Evolutionary conservation across 352 stramenopile species (phyloP).

Genomic region (Pythium brassicae): DNA sequence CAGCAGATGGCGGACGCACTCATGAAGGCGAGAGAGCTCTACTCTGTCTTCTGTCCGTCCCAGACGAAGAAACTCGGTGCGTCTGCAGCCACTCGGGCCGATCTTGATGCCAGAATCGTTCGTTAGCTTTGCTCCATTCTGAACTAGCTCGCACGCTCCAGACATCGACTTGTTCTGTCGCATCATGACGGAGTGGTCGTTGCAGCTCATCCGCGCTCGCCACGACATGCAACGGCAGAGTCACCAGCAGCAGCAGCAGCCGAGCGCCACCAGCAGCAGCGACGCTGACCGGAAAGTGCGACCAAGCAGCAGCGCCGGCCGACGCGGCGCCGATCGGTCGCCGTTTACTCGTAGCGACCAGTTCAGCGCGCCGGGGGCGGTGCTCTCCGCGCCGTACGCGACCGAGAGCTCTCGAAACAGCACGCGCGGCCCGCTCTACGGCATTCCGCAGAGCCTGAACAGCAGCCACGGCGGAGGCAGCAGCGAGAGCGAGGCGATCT

Average conservation of each 20-base stretch:
- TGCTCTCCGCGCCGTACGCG: constrained; percentile 51
- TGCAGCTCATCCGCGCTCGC: constrained; percentile 46
- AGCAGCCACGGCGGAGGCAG: not conserved
- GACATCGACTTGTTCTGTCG: constrained; percentile 79
- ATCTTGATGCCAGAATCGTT: too few species aligned
- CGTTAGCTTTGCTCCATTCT: not conserved
- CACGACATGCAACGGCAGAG: constrained; percentile 29
- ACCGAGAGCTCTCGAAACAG: constrained; percentile 18
- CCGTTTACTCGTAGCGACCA: constrained; percentile 3
- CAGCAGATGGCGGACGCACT: constrained; percentile 8
- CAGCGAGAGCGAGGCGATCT: constrained; percentile 47
- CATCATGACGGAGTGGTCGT: constrained; percentile 78
- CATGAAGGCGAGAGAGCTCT: constrained; percentile 42
- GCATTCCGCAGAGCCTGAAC: constrained; percentile 7
- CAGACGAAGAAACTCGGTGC: constrained; percentile 58
- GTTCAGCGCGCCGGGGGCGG: not conserved
- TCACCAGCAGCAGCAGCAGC: constrained; percentile 5
- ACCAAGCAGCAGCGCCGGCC: not conserved
- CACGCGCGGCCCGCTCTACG: not conserved
- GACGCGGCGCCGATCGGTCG: not conserved
- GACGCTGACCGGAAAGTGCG: not conserved
- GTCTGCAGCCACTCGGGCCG: not conserved
- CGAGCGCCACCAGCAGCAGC: not conserved
- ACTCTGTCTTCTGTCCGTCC: constrained; percentile 63
- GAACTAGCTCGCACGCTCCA: constrained; percentile 7